Conservation (phyloP, 1,284 basidiomycete species). For the Sutorius eximius region DNA sequence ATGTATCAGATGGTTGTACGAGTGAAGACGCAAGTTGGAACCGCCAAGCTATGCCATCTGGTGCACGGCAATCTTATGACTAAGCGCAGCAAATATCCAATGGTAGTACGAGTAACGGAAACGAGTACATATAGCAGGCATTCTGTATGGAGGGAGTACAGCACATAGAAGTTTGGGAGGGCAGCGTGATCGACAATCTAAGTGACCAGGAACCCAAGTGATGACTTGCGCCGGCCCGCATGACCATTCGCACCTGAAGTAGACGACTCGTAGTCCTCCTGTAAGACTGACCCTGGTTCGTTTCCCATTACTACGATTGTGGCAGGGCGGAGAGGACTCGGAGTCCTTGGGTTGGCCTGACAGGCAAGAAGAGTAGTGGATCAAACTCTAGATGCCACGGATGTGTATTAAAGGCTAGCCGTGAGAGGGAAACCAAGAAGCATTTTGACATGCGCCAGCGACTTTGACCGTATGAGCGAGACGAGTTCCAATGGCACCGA, state of each 20-base stretch:
- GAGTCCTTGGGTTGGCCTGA: neutral
- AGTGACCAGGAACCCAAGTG: neutral
- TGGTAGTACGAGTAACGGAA: neutral
- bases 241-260: neutral
- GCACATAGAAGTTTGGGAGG: neutral
- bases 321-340: neutral
- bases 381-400: neutral
- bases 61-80: constrained; percentile 21
- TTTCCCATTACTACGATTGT: neutral
- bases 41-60: neutral
- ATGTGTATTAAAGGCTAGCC: constrained; percentile 9
- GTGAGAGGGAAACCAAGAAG: constrained; percentile 19
- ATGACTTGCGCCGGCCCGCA: neutral
- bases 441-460: constrained; percentile 16
- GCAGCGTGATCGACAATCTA: neutral
- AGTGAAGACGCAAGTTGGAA: constrained; percentile 5
- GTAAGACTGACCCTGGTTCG: neutral
- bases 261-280: neutral
- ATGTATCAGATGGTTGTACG: constrained; percentile 3
- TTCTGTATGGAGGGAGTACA: neutral
- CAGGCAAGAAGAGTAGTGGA: neutral
- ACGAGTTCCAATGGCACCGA: constrained; percentile 24
- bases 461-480: constrained; percentile 23
- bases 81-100: constrained; percentile 22
- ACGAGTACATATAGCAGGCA: neutral